Base-by-base conservation (phyloP, 345 rosid species). In the Arabis hirsuta region DNA sequence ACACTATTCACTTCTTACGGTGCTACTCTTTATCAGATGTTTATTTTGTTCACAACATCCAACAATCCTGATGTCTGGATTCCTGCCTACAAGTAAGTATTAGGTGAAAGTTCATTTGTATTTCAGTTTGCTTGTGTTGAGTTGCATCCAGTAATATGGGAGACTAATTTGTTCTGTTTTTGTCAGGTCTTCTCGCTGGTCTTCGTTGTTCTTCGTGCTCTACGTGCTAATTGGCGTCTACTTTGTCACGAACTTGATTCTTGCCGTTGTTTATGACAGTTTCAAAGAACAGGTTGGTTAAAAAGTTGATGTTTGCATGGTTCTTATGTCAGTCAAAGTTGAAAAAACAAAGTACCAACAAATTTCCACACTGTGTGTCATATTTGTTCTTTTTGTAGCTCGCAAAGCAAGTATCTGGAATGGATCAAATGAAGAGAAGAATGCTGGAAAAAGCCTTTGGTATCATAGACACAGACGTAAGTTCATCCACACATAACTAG, bases 51-150 rank as follows among this genome's bases (percentile, higher is more conserved):
- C 79, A 95, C 99, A 52, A 95, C 99, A 62, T 88, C 99, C 73
- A 95, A 95, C 86, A 95, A 91, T 69, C 99, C 99, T 66, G 96
- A 91, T 85, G 99, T 95, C 45, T 95, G 99, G 99, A 83, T 91
- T 78, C 93, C 92, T 29, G 96, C 99, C 54, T 95, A 95, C 81
- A 91, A 90, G 99, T 95, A 84, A 86, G 98, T 88, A 59, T 62
- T 38, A n/a, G 67, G 38, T 29, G 65, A 46, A 60, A 59, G 39
- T 50, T 46, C 62, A 68, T 31, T 43, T 39, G 20, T 16, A 42
- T 53, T 27, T 26, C 44, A 31, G 19, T 36, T 45, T 74, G 12
- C 31, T 71, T 64, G 64, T 53, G 44, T 44, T 16, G 73, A 39
- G 61, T 31, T 74, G 46, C 64, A 26, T 72, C 67, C 53, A 65